Evolutionary conservation across 2,329 filamentous ascomycete genomes (phyloP), one percentile per base, ranked within the genome.

Genomic region (Emmonsia crescens): DNA sequence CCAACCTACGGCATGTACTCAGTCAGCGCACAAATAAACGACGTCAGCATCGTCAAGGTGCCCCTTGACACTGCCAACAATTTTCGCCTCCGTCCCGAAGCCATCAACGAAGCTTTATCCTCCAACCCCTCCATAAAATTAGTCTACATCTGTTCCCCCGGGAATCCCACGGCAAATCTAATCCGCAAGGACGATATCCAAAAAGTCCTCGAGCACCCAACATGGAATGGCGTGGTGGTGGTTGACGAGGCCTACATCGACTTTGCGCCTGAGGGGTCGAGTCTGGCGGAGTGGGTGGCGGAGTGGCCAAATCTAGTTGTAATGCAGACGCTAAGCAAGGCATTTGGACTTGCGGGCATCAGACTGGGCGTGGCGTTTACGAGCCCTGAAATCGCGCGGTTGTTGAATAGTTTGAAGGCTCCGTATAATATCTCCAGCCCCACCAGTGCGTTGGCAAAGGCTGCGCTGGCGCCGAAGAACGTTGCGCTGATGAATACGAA

Each of bases 1-100:
- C 94, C 94, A 0, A 99, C 94, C 0, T 99, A 99, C 74, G 94
- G 94, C 77, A 99, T 99, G 94, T 99, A 99, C 79, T 81, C 85
- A 55, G 94, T 99, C 21, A 95, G 90, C 6, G 94, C 94, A 0
- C 89, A 95, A 72, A 88, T 96, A 67, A 99, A 99, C 78, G 94
- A 97, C 71, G 82, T 99, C 24, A 82, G 82, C 54, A 84, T 97
- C 31, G 87, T 95, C 68, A 90, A 89, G 72, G 86, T 97, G n/a
- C 91, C 92, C 0, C 80, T 97, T 27, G 82, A 89, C 56, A 81
- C 83, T 1, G 83, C 85, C 1, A 86, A 89, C 1, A 79, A 76
- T 4, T 99, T 97, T 75, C 81, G 80, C 52, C 81, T 96, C 67
- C 86, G 94, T 74, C 79, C 89, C 1, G 77, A 83, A 9, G 83